Evolutionary conservation across 2,329 filamentous ascomycete genomes (phyloP).

Genomic region (Aspergillus nomiae): DNA sequence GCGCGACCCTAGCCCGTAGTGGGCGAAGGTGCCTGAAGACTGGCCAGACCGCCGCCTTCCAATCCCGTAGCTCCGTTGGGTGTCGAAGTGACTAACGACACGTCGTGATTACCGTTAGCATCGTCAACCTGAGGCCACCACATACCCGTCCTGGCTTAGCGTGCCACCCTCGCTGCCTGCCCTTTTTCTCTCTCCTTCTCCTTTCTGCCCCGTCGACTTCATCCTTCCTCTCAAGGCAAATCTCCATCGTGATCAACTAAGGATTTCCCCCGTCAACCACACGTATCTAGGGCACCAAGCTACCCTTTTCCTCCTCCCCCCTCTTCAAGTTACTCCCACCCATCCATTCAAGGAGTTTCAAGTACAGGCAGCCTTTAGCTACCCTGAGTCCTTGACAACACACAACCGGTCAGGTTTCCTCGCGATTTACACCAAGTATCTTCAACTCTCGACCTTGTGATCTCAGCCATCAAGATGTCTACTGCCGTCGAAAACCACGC

Average conservation of each 20-base stretch:
- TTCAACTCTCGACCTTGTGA: slow-evolving; percentile 38
- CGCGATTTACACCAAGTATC: slow-evolving; percentile 39
- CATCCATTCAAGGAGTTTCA: slow-evolving; percentile 13
- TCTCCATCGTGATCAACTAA: slow-evolving; percentile 21
- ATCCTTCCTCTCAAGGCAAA: slow-evolving; percentile 27
- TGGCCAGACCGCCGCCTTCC: slow-evolving; percentile 7
- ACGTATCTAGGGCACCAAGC: slow-evolving; percentile 82
- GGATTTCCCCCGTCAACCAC: slow-evolving; percentile 28
- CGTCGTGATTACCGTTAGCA: background rate
- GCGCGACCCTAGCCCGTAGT: background rate
- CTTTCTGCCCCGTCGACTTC: slow-evolving; percentile 23
- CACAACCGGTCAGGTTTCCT: slow-evolving; percentile 29
- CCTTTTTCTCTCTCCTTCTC: slow-evolving; percentile 29
- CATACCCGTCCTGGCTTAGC: slow-evolving; percentile 12
- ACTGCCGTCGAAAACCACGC: slow-evolving; percentile 70
- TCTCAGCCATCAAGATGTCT: slow-evolving; percentile 72
- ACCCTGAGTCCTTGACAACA: slow-evolving; percentile 66
- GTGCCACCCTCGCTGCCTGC: slow-evolving; percentile 19
- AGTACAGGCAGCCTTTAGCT: slow-evolving; percentile 47
- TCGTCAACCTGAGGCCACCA: slow-evolving; percentile 9
- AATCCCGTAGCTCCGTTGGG: background rate
- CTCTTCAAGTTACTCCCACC: slow-evolving; percentile 53
- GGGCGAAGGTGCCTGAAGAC: slow-evolving; percentile 2
- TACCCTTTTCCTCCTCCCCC: slow-evolving; percentile 70
- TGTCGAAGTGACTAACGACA: slow-evolving; percentile 4